Evolutionary conservation across 106 monocot species (phyloP), one percentile per base, ranked within the genome.

Genomic region (Apostasia shenzhenica): DNA sequence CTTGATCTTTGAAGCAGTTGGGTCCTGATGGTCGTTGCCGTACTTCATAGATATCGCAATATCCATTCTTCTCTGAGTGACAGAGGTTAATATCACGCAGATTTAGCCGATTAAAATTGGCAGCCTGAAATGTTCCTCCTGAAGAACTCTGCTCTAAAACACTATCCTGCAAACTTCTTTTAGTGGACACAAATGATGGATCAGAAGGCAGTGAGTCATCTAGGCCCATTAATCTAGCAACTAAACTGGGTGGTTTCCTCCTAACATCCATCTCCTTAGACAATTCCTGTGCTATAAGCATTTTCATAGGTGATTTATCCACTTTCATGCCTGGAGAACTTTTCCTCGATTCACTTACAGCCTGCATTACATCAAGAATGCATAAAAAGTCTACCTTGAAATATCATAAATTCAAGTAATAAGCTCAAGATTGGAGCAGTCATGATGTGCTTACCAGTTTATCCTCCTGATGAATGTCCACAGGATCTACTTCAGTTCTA

Each of bases 221-320:
- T 45, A 89, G 79, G 9, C 89, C 89, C 89, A 89, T 89, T 50
- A 89, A 76, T 62, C 73, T 85, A 38, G 89, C 89, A 60, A 85
- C 62, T 56, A 89, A 77, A 80, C 59, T 73, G 10, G 77, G 67
- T 38, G 78, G 54, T 14, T 77, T 84, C 67, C 67, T 61, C 40
- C 60, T 74, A 39, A 62, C 37, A 3, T 81, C 76, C 8, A 55
- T 62, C 47, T 81, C 79, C 58, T 69, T 74, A 1, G 57, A 78
- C 81, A 84, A 80, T 67, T 89, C 82, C 11, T 77, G 66, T 50
- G 63, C 80, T 63, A 81, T 75, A 67, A 81, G 76, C 75, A 79
- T 75, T 68, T 82, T 84, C 73, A 79, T 80, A 9, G 82, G 81
- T 26, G 49, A 80, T 66, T 71, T 74, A 66, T 45, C 58, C 9